These are phyloP conservation scores for Somion occarium DNA, from an alignment of 1,284 basidiomycete species.

Conservation along the genomic window DNA sequence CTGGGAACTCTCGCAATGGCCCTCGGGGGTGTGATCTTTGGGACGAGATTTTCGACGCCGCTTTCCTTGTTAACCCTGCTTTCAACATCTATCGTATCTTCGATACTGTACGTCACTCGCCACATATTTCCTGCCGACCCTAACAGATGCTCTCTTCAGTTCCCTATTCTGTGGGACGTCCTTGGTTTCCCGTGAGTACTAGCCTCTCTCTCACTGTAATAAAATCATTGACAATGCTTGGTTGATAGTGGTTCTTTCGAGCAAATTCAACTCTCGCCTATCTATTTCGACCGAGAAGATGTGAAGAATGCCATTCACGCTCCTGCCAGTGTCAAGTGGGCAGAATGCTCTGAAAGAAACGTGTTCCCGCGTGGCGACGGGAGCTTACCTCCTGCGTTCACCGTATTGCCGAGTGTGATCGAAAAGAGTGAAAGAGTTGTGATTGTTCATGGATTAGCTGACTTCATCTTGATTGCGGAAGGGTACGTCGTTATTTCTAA, in stretches of 20 bases:
- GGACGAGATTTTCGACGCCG: constrained; percentile 56
- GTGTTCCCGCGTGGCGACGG: constrained; percentile 60
- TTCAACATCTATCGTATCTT: constrained; percentile 77
- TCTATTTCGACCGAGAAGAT: constrained; percentile 67
- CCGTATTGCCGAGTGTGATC: constrained; percentile 67
- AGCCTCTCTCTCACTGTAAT: neutral
- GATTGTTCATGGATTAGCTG: constrained; percentile 67
- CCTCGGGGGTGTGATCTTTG: constrained; percentile 61
- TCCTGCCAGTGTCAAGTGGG: constrained; percentile 56
- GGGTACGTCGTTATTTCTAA: constrained; percentile 40
- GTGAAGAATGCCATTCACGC: constrained; percentile 75
- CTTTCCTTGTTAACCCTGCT: constrained; percentile 61
- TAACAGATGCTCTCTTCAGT: constrained; percentile 24
- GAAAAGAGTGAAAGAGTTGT: constrained; percentile 69
- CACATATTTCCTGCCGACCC: neutral
- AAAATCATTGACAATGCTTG: neutral
- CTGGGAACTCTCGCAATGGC: constrained; percentile 40
- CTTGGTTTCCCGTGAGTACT: constrained; percentile 65
- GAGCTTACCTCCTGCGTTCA: constrained; percentile 57
- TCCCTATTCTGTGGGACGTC: constrained; percentile 66
- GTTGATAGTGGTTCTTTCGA: constrained; percentile 53
- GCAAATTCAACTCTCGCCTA: constrained; percentile 38
- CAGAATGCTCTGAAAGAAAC: constrained; percentile 53
- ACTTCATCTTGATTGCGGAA: constrained; percentile 68
- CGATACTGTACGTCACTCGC: constrained; percentile 47